Conservation (phyloP, 2,329 filamentous ascomycete species). For the Cladosporium sphaerospermum region DNA sequence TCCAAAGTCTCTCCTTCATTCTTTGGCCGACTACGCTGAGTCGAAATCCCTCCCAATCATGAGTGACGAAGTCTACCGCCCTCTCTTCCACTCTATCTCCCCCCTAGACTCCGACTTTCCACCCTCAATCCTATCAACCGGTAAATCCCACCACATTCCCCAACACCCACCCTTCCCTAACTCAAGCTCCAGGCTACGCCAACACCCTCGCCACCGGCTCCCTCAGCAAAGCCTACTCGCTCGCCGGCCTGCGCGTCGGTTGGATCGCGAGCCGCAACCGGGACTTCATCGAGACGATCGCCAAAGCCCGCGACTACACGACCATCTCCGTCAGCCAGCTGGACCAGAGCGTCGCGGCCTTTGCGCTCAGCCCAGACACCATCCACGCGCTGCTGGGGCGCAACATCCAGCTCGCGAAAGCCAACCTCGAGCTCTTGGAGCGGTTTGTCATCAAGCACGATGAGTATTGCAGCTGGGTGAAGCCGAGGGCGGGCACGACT, state of each 20-base stretch:
- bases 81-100: constrained; percentile 66
- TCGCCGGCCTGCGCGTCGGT: constrained; percentile 75
- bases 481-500: constrained; percentile 72
- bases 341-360: constrained; percentile 71
- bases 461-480: constrained; percentile 62
- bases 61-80: constrained; percentile 77
- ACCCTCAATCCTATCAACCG: constrained; percentile 64
- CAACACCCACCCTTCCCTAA: background rate
- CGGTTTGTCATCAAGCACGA: constrained; percentile 60
- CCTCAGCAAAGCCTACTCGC: constrained; percentile 77
- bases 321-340: constrained; percentile 80
- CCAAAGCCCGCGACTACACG: constrained; percentile 69
- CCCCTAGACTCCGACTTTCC: constrained; percentile 51
- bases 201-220: constrained; percentile 69
- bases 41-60: constrained; percentile 60
- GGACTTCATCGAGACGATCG: constrained; percentile 57
- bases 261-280: constrained; percentile 69
- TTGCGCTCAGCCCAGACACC: constrained; percentile 60
- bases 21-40: constrained; percentile 58
- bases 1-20: constrained; percentile 52
- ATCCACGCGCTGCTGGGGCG: constrained; percentile 57
- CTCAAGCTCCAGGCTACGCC: constrained; percentile 49
- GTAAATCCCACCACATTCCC: constrained; percentile 20
- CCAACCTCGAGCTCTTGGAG: constrained; percentile 61
- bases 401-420: constrained; percentile 61